A percentile compares a stretch with the other conserved stretches of the same genome.
phyloP scores from a whole-genome alignment of 2,329 filamentous ascomycete species.

The Pestalotiopsis fici region DNA sequence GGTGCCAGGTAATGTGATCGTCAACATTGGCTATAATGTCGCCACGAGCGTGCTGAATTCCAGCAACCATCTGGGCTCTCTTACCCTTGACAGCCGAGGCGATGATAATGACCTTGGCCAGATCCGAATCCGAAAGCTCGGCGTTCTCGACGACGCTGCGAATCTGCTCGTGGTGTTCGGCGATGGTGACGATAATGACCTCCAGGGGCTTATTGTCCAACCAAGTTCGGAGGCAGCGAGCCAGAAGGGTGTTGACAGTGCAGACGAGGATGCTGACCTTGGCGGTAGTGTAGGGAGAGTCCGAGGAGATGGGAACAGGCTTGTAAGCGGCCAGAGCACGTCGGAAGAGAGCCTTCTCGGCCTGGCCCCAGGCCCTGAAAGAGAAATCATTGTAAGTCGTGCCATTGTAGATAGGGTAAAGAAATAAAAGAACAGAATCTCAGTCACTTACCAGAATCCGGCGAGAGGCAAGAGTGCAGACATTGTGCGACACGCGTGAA shows the following conservation, averaged over 20 bases:
- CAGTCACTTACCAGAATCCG: not conserved
- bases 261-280: not conserved
- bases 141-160: constrained; percentile 10
- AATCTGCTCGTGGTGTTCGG: not conserved
- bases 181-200: not conserved
- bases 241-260: not conserved
- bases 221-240: not conserved
- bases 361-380: not conserved
- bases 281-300: not conserved
- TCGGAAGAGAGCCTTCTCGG: not conserved
- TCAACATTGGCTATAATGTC: not conserved
- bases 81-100: not conserved
- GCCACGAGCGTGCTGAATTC: not conserved
- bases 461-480: not conserved
- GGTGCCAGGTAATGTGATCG: not conserved
- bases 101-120: not conserved
- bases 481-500: not conserved
- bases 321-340: not conserved
- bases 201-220: not conserved
- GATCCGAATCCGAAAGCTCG: constrained; percentile 4
- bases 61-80: not conserved
- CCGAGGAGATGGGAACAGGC: not conserved
- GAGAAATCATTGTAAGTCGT: not conserved
- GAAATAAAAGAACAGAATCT: not conserved
- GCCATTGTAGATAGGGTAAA: not conserved